Evolutionary conservation across 2,329 filamentous ascomycete genomes (phyloP).

Genomic region (Stagonosporopsis tanaceti): DNA sequence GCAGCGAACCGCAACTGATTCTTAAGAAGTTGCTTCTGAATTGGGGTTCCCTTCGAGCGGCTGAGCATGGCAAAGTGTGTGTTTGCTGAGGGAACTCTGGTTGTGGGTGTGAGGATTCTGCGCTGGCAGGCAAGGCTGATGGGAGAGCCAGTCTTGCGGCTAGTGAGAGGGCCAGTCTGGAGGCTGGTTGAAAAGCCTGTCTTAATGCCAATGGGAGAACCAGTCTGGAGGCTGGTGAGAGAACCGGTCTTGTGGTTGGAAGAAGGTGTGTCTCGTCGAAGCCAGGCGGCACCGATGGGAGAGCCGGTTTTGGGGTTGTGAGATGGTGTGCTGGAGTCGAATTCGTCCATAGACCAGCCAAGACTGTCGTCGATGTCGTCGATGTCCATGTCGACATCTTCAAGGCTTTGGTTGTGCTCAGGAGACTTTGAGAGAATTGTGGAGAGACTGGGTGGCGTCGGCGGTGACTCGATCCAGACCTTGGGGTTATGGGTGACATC

Average conservation of each 20-base stretch:
- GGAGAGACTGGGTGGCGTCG: neutral
- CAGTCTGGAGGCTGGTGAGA: too few species aligned
- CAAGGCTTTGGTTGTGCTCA: neutral
- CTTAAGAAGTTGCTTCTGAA: constrained; percentile 13
- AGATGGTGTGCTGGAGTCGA: constrained; percentile 24
- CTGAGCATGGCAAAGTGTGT: neutral
- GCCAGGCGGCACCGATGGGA: neutral
- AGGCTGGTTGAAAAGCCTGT: too few species aligned
- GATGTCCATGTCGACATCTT: constrained; percentile 14
- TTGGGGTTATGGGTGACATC: neutral
- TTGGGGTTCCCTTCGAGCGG: neutral
- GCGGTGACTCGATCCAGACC: neutral
- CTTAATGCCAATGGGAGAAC: too few species aligned
- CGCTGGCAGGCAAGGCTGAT: neutral
- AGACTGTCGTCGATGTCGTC: constrained; percentile 22
- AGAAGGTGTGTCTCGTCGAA: neutral
- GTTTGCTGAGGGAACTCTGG: neutral
- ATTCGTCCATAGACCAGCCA: constrained; percentile 30
- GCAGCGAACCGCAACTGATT: constrained; percentile 6
- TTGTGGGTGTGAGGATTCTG: neutral
- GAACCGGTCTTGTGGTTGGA: too few species aligned
- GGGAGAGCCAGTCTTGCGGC: too few species aligned
- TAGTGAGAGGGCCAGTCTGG: too few species aligned
- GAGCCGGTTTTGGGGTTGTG: constrained; percentile 22
- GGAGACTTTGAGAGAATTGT: neutral